phyloP scores from a whole-genome alignment of 805 yeast species.

The Saccharomycopsis fibuligera region DNA sequence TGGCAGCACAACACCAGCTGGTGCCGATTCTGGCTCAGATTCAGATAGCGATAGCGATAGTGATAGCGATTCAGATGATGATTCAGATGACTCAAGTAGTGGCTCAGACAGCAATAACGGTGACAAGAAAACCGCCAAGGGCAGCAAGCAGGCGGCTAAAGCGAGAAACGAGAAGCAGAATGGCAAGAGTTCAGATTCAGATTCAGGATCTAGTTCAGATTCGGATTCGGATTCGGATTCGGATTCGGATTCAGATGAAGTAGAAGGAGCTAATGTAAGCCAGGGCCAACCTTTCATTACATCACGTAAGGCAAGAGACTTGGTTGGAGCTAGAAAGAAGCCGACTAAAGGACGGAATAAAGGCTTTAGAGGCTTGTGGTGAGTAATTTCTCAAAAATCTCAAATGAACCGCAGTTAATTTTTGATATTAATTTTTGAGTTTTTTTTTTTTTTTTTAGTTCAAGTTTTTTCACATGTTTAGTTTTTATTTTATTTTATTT shows the following conservation, averaged over 20 bases:
- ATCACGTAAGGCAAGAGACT: background rate
- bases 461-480: no score
- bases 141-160: background rate
- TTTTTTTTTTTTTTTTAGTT: no score
- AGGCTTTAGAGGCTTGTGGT: no score
- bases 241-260: conserved; percentile 20
- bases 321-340: background rate
- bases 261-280: background rate
- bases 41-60: conserved; percentile 20
- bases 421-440: no score
- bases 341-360: no score
- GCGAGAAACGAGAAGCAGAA: conserved; percentile 14
- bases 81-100: background rate
- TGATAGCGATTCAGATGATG: conserved; percentile 8
- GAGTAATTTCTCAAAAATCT: no score
- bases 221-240: conserved; percentile 25
- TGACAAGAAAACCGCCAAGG: conserved; percentile 3
- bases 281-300: no score
- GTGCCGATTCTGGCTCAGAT: conserved; percentile 19
- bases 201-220: conserved; percentile 30
- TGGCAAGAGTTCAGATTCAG: conserved; percentile 22
- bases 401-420: no score
- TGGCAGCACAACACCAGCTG: background rate
- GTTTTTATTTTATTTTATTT: no score
- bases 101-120: no score